Conservation (phyloP, 164 flowering plant species). For the Aristolochia fimbriata region DNA sequence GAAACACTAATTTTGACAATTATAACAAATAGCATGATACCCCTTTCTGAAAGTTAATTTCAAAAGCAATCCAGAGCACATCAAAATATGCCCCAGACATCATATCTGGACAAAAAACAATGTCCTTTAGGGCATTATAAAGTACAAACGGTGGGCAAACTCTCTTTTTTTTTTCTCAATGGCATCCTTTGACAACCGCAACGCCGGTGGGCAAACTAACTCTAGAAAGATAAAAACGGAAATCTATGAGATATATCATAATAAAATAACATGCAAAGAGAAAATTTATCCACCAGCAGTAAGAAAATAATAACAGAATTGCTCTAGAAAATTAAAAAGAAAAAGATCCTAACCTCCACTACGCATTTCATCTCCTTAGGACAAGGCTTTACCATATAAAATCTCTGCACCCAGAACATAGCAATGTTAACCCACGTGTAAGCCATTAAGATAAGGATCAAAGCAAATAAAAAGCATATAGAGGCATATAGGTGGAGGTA, state of each 20-base stretch:
- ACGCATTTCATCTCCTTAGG: slow-evolving; percentile 96
- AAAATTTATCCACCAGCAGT: neutral
- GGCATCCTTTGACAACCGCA: too few relatives aligned
- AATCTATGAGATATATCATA: neutral
- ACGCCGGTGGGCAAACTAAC: too few relatives aligned
- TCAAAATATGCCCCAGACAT: too few relatives aligned
- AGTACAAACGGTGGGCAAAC: too few relatives aligned
- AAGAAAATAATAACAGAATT: neutral
- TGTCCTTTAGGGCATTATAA: too few relatives aligned
- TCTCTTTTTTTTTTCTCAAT: too few relatives aligned
- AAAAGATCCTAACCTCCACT: slow-evolving; percentile 61
- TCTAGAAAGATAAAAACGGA: too few relatives aligned
- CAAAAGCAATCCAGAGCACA: too few relatives aligned
- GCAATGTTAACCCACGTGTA: neutral
- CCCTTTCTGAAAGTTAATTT: too few relatives aligned
- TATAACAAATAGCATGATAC: too few relatives aligned
- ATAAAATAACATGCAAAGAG: neutral
- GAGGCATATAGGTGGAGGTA: neutral
- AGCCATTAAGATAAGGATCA: neutral
- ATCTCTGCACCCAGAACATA: slow-evolving; percentile 52
- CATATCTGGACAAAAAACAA: too few relatives aligned
- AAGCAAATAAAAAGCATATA: neutral
- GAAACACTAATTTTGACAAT: too few relatives aligned
- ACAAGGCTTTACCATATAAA: slow-evolving; percentile 94
- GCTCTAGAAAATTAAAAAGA: neutral